Percentiles rank a stretch among this genome's conserved stretches.
Conservation (phyloP, 148 eudicot genomes). For the Fallopia convolvulus region DNA sequence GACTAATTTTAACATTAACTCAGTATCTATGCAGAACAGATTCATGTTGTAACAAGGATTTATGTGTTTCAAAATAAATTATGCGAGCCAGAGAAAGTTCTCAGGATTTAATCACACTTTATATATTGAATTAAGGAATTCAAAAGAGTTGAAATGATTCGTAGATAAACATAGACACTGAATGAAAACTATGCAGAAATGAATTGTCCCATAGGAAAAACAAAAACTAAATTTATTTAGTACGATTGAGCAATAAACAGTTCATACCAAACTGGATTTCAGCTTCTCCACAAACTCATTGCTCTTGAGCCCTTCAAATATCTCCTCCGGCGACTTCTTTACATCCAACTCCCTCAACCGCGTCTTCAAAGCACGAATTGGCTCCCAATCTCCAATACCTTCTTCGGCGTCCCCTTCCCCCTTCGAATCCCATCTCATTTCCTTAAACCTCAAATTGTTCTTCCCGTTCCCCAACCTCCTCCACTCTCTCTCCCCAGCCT, state of each 20-base stretch:
- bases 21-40: too few relatives aligned
- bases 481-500: slow-evolving; percentile 16
- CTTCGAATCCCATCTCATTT: slow-evolving; percentile 37
- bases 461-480: slow-evolving; percentile 27
- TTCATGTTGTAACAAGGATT: too few relatives aligned
- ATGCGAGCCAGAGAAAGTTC: background rate
- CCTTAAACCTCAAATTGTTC: slow-evolving; percentile 36
- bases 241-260: background rate
- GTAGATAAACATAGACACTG: background rate
- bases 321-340: slow-evolving; percentile 57
- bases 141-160: background rate
- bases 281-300: slow-evolving; percentile 72
- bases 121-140: background rate
- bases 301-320: slow-evolving; percentile 58
- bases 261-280: slow-evolving; percentile 72
- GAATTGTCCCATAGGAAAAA: background rate
- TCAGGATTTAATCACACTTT: background rate
- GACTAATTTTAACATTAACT: too few relatives aligned
- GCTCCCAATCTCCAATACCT: slow-evolving; percentile 68
- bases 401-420: slow-evolving; percentile 24
- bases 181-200: background rate
- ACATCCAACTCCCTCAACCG: slow-evolving; percentile 59
- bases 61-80: too few relatives aligned
- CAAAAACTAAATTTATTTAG: background rate
- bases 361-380: slow-evolving; percentile 52